These are phyloP conservation scores for Pleurotus sapidus DNA, from an alignment of 768 basidiomycete genomes.

Conservation along the genomic window DNA sequence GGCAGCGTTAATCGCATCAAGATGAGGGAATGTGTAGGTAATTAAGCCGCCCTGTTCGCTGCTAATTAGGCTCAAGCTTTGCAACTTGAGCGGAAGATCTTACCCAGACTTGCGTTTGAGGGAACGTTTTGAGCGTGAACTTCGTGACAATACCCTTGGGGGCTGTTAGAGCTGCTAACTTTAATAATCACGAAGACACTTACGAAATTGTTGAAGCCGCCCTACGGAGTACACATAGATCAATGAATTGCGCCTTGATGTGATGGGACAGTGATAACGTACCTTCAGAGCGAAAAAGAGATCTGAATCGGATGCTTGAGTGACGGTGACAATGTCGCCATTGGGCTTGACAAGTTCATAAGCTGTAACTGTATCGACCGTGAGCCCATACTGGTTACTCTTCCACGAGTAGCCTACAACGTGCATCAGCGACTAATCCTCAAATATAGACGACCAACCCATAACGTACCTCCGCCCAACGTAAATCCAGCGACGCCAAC, in stretches of 20 bases:
- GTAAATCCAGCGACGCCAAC: slow-evolving; percentile 59
- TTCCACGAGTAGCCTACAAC: slow-evolving; percentile 57
- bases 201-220: slow-evolving; percentile 62
- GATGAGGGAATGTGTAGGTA: slow-evolving; percentile 18
- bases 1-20: slow-evolving; percentile 29
- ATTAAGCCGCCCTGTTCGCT: slow-evolving; percentile 48
- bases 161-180: background rate
- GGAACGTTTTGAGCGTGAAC: slow-evolving; percentile 50
- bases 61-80: background rate
- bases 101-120: slow-evolving; percentile 63
- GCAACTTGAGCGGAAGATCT: slow-evolving; percentile 9
- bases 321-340: slow-evolving; percentile 38
- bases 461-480: slow-evolving; percentile 48
- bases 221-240: slow-evolving; percentile 28
- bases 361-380: slow-evolving; percentile 51
- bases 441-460: background rate
- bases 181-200: background rate
- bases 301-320: slow-evolving; percentile 27
- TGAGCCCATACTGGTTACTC: slow-evolving; percentile 59
- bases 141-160: slow-evolving; percentile 55
- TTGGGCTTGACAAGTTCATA: slow-evolving; percentile 58
- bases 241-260: too few species aligned
- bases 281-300: slow-evolving; percentile 43
- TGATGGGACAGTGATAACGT: background rate
- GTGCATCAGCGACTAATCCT: background rate